phyloP scores from a whole-genome alignment of 2,329 filamentous ascomycete species.

The Mycosphaerella sp. region DNA sequence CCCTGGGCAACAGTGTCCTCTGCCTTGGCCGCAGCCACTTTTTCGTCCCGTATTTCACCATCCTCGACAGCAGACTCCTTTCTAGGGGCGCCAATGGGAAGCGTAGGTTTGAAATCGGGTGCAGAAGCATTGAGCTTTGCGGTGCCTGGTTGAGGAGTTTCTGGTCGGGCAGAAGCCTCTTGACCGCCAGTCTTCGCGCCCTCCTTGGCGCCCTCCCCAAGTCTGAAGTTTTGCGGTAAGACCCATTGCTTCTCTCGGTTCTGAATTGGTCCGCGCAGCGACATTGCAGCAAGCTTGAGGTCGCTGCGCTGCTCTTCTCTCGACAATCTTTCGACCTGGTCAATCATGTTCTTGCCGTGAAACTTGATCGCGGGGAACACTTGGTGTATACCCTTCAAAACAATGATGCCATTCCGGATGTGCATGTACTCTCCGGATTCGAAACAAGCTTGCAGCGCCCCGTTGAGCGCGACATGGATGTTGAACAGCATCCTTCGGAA shows the following conservation, averaged over 20 bases:
- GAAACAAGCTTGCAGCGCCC: constrained; percentile 74
- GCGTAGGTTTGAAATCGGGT: constrained; percentile 56
- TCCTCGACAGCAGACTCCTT: constrained; percentile 49
- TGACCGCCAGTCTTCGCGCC: constrained; percentile 24
- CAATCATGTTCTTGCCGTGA: constrained; percentile 66
- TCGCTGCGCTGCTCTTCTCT: constrained; percentile 62
- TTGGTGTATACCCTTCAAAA: constrained; percentile 73
- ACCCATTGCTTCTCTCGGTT: constrained; percentile 64
- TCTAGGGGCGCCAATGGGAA: constrained; percentile 32
- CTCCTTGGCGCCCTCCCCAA: constrained; percentile 28
- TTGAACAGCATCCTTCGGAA: constrained; percentile 81
- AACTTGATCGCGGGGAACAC: constrained; percentile 86
- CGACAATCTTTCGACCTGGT: constrained; percentile 57
- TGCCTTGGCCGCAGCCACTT: constrained; percentile 28
- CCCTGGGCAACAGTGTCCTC: constrained; percentile 16
- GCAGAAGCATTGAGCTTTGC: constrained; percentile 51
- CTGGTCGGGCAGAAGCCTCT: constrained; percentile 34
- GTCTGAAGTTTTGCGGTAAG: constrained; percentile 64
- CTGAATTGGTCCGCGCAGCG: constrained; percentile 63
- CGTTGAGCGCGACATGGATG: constrained; percentile 81
- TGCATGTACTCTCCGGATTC: constrained; percentile 90
- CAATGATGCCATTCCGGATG: constrained; percentile 88
- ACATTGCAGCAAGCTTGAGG: constrained; percentile 66
- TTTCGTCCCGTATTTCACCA: constrained; percentile 64
- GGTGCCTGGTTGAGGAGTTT: constrained; percentile 38